Percentiles rank a stretch among this genome's conserved stretches.
Evolutionary conservation across 2,329 filamentous ascomycete genomes (phyloP).

Genomic region (Fusarium bulbicola): DNA sequence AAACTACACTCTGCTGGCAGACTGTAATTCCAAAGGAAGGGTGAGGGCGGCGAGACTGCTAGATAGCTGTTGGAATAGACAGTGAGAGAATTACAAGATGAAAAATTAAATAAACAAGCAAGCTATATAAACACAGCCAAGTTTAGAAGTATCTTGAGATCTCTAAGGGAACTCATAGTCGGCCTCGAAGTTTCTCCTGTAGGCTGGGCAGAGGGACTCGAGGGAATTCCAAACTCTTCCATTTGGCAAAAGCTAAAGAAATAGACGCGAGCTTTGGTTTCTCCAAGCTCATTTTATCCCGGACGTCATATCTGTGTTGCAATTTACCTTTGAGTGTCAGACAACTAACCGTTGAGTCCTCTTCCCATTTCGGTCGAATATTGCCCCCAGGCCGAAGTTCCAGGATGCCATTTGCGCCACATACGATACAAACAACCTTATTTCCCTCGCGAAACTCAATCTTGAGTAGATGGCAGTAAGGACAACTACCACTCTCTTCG

Average conservation of each 20-base stretch:
- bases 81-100: too few relatives aligned
- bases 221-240: neutral
- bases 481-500: neutral
- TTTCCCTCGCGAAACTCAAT: neutral
- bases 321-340: neutral
- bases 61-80: rapidly evolving
- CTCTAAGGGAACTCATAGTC: neutral
- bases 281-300: neutral
- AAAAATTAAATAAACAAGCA: neutral
- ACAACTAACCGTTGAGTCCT: neutral
- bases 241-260: neutral
- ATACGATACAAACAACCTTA: neutral
- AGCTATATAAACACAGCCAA: rapidly evolving
- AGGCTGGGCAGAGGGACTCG: rapidly evolving
- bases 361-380: neutral
- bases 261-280: neutral
- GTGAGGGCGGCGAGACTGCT: rapidly evolving
- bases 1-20: too few relatives aligned
- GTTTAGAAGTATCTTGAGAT: neutral
- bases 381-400: neutral
- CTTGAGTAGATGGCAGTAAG: neutral
- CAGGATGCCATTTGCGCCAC: neutral
- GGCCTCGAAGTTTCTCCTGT: neutral
- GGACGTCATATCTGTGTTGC: neutral
- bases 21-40: rapidly evolving